A percentile compares a stretch with the other conserved stretches of the same genome.
Evolutionary conservation across 1,284 basidiomycete species (phyloP).

Genomic region (Puccinia hordei): DNA sequence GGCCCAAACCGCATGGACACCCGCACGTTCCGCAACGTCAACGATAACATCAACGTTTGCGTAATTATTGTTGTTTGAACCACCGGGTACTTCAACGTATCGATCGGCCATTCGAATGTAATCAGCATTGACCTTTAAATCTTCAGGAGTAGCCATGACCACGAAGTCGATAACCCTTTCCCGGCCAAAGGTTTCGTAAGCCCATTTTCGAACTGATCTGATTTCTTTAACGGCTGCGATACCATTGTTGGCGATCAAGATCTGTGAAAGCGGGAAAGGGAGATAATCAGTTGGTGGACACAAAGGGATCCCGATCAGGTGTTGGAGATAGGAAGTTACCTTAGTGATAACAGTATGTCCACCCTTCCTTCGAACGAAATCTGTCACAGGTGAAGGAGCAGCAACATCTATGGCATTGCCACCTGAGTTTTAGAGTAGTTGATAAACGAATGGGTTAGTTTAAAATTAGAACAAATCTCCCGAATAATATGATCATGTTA

Average conservation of each 20-base stretch:
- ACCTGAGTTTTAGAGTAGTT: conserved; percentile 64
- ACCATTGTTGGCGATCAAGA: conserved; percentile 96
- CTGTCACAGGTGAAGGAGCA: conserved; percentile 74
- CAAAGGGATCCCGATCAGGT: conserved; percentile 4
- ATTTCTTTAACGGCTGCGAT: conserved; percentile 99
- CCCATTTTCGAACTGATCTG: conserved; percentile 98
- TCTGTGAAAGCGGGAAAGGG: conserved; percentile 62
- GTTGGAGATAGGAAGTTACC: conserved; percentile 63
- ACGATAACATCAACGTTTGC: conserved; percentile 99
- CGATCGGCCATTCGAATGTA: conserved; percentile 99
- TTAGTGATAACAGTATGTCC: conserved; percentile 99
- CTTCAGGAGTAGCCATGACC: conserved; percentile 99
- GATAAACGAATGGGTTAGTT: not conserved
- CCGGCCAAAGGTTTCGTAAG: conserved; percentile 96
- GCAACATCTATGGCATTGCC: conserved; percentile 87
- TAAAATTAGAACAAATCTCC: not conserved
- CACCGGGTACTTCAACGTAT: conserved; percentile 97
- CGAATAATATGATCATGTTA: not conserved
- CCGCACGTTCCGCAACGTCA: conserved; percentile 93
- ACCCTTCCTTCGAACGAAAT: conserved; percentile 87
- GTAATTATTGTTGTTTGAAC: conserved; percentile 99
- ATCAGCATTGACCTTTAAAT: conserved; percentile 97
- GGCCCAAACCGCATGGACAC: conserved; percentile 99
- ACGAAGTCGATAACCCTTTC: conserved; percentile 97
- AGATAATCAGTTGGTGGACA: not conserved